Evolutionary conservation across 805 yeast genomes (phyloP).

Genomic region (Yarrowia porcina): DNA sequence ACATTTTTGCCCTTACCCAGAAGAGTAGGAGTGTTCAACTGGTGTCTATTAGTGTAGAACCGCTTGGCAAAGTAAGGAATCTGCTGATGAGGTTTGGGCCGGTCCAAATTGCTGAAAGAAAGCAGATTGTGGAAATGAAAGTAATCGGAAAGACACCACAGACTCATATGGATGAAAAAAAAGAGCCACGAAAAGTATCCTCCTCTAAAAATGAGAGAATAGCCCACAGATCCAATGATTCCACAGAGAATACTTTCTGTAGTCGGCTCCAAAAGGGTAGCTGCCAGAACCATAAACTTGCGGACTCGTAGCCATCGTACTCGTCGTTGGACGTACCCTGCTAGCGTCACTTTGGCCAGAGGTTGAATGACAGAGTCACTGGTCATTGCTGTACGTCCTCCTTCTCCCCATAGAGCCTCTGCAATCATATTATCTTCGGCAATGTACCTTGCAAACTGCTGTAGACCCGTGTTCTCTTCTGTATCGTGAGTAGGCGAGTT

Average conservation of each 20-base stretch:
- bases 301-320: conserved; percentile 84
- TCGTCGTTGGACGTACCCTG: conserved; percentile 63
- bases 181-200: conserved; percentile 34
- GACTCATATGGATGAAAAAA: conserved; percentile 50
- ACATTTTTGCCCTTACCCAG: conserved; percentile 6
- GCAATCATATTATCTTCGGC: conserved; percentile 95
- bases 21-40: background rate
- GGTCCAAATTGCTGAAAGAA: conserved; percentile 34
- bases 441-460: conserved; percentile 72
- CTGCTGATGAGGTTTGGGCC: conserved; percentile 26
- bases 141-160: conserved; percentile 68
- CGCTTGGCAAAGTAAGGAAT: conserved; percentile 35
- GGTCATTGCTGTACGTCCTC: conserved; percentile 72
- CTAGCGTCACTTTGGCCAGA: conserved; percentile 41
- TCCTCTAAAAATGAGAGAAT: conserved; percentile 46
- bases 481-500: background rate
- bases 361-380: conserved; percentile 82
- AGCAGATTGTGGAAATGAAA: conserved; percentile 51
- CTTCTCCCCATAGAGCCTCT: conserved; percentile 69
- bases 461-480: conserved; percentile 45
- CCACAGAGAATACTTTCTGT: conserved; percentile 76
- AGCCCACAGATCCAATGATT: conserved; percentile 57
- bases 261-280: conserved; percentile 81
- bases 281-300: conserved; percentile 80
- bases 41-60: conserved; percentile 32